Base-by-base conservation (phyloP, 2,329 filamentous ascomycete genomes). In the Byssochlamys sp. region DNA sequence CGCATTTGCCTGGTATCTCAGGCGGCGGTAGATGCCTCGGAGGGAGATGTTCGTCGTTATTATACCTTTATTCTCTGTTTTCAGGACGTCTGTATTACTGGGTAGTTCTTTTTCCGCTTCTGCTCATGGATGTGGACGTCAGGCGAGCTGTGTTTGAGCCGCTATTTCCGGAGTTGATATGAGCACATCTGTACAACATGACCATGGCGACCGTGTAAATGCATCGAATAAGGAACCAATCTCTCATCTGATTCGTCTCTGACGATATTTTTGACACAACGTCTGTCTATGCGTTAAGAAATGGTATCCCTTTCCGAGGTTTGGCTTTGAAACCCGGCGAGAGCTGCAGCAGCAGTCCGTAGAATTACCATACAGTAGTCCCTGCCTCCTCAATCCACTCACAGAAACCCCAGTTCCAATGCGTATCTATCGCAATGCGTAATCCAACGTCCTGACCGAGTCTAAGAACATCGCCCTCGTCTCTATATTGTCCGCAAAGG, bases 1-100 rank as follows among this genome's bases (percentile, higher is more conserved):
- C 69, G 90, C 91, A 0, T 95, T 91, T 74, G 91, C 90, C 73
- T 99, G 92, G 92, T 99, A 97, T 74, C 74, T 97, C 76, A 81
- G 87, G 72, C 84, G 91, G 72, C 81, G 90, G 69, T 95, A 84
- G 73, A 71, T 61, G 57, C 58, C 51, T 56, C 31, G n/a, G 52
- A 35, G 54, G 54, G 11, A 45, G 57, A 53, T 53, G 35, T 26
- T 59, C 50, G 58, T 59, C 12, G 58, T 25, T 55, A 51, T 61
- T 26, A 59, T 57, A 57, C 61, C 60, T 58, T 61, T 56, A 55
- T 14, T 50, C 55, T 61, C 31, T 49, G 53, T 56, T 59, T 62
- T 63, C 59, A 60, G 58, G 61, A 62, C 58, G 61, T 59, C 57
- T 72, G 69, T 73, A 71, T 72, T 72, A 73, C 62, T 71, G 70